These are phyloP conservation scores for Bacterosira constricta DNA, from an alignment of 108 stramenopile genomes.

Conservation along the genomic window DNA sequence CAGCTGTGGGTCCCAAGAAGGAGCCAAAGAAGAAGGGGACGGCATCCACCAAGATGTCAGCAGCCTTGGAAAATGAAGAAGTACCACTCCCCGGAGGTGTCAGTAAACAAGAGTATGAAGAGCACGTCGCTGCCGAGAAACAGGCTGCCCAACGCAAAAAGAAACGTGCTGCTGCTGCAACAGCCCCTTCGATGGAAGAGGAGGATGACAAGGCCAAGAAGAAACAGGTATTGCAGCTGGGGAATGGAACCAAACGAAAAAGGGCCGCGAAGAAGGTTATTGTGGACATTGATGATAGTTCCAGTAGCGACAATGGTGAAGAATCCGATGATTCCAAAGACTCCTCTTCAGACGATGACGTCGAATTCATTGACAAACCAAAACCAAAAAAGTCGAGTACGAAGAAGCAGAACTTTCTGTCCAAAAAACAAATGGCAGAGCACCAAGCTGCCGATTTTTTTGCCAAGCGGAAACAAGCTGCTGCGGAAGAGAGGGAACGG, in stretches of 20 bases:
- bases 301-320: not conserved
- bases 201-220: not conserved
- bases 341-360: constrained; percentile 1
- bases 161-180: not conserved
- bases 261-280: not conserved
- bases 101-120: constrained; percentile 1
- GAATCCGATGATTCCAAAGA: not conserved
- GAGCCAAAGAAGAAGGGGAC: not conserved
- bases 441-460: constrained; percentile 63
- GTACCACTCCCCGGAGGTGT: constrained; percentile 1
- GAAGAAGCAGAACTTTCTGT: constrained; percentile 7
- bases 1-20: constrained; percentile 4
- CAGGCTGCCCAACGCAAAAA: not conserved
- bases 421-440: constrained; percentile 46
- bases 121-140: constrained; percentile 10
- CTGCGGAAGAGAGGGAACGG: constrained; percentile 54
- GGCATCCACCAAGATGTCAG: not conserved
- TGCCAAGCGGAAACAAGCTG: constrained; percentile 45
- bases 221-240: too few species aligned
- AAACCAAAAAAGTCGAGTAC: not conserved
- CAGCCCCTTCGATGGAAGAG: not conserved
- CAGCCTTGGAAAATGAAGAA: not conserved
- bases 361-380: not conserved
- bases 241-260: too few species aligned
- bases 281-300: not conserved